These are phyloP conservation scores for Aspergillus proliferans DNA, from an alignment of 2,329 filamentous ascomycete species.

Conservation along the genomic window DNA sequence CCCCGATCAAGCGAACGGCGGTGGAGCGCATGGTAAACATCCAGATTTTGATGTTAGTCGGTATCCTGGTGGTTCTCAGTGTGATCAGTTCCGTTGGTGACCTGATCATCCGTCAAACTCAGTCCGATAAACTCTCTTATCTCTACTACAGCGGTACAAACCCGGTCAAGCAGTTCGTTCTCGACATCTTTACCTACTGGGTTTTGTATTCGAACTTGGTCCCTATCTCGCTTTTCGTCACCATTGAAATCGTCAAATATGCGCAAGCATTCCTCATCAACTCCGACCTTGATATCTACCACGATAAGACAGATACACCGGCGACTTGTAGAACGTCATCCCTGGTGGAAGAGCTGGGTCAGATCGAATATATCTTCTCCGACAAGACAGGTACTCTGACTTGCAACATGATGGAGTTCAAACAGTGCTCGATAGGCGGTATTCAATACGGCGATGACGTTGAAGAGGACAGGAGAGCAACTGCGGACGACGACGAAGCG, in stretches of 20 bases:
- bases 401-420: conserved; percentile 99
- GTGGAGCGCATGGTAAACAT: conserved; percentile 91
- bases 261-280: conserved; percentile 97
- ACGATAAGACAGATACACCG: conserved; percentile 89
- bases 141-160: conserved; percentile 61
- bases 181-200: conserved; percentile 97
- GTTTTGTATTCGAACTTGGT: conserved; percentile 94
- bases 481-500: conserved; percentile 69
- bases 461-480: conserved; percentile 79
- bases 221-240: conserved; percentile 96
- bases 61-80: conserved; percentile 75
- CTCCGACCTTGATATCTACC: conserved; percentile 95
- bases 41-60: conserved; percentile 84
- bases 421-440: conserved; percentile 85
- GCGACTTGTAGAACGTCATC: conserved; percentile 95
- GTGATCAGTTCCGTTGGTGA: conserved; percentile 89
- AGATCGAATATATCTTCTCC: conserved; percentile 98
- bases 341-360: conserved; percentile 91
- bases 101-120: conserved; percentile 66
- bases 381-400: conserved; percentile 96
- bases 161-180: conserved; percentile 75
- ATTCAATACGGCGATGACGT: conserved; percentile 91
- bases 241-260: conserved; percentile 95
- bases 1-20: conserved; percentile 94
- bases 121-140: conserved; percentile 61